Base-by-base conservation (phyloP, 1,139 yeast species). In the Blastobotrys ciferrii region DNA sequence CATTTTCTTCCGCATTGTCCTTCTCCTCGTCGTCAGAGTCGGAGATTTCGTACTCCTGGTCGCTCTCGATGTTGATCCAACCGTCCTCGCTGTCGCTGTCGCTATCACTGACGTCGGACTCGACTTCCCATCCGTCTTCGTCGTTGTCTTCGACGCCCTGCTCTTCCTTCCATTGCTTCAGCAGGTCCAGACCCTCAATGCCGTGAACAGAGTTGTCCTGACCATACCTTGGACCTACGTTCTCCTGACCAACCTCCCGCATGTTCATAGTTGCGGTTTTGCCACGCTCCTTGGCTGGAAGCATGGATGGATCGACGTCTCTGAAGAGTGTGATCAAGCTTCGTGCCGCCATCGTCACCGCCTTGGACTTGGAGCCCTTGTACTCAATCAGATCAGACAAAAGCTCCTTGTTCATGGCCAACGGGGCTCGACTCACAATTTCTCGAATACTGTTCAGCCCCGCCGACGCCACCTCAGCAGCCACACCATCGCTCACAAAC, bases 391-490 rank as follows among this genome's bases (percentile, higher is more conserved):
- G 77, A 70, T 92, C 98, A 59, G 89, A 97, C 55, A 92, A 73
- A 51, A 92, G 71, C 1, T 91, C 80, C 47, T 84, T 82, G 49
- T 89, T 97, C 58, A 92, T 88, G 32, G 98, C 95, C 55, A 92
- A 75, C 14, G 98, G 98, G 7, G 95, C 94, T 73, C 98, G 83
- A 1, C 96, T 71, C 54, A 92, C 77, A 52, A 92, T 87, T 69
- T 92, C 98, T 58, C 98, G 76, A 53, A 92, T 91, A 4, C 98
- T 87, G 67, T 92, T 92, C 55, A 92, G 75, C 61, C 99, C 99
- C 2, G 98, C 98, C 45, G 97, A 89, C 11, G 98, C 97, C 49
- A 91, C 98, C 69, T 92, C 97, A 19, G 96, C 84, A 9, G 98
- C 89, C 35, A 92, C 98, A 74, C 98, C 98, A 64, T 92, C 98